Evolutionary conservation across 495 filamentous ascomycete genomes (phyloP), one percentile per base, ranked within the genome.

Genomic region (Hypoxylon crocopeplum): DNA sequence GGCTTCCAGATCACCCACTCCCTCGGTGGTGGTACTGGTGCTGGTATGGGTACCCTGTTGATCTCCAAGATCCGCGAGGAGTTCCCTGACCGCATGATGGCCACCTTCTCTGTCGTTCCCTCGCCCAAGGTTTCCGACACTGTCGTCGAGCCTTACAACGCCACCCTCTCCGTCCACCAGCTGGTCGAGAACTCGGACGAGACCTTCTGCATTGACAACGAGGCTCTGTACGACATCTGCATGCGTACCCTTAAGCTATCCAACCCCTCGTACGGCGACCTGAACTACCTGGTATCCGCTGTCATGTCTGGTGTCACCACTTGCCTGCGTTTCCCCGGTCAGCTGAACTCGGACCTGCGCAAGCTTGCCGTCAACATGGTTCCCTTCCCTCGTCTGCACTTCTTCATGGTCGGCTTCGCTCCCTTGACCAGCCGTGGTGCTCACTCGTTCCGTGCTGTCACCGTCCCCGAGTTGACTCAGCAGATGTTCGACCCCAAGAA

Each of bases 401-500:
- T 99, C 90, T 99, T 99, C 89, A 99, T 99, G 94, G 95, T 99
- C 75, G 94, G 94, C 75, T 99, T 99, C 78, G 93, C 94, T 76
- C 94, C 94, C 74, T 87, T 99, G 66, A 99, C 94, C 74, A 93
- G 90, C 84, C 92, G 94, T 77, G 92, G 93, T 71, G 86, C 93
- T 68, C 73, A 92, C 84, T 88, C 87, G 59, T 99, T 98, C 94
- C 95, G 94, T 74, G 92, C 95, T 61, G 88, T 99, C 76, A 90
- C 86, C 72, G 94, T 99, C 56, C 94, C 95, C 27, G 94, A 99
- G 84, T 85, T 99, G 77, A 99, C 94, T 72, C 94, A 99, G 84
- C 94, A 99, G 79, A 99, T 99, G 92, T 99, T 91, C 84, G 94
- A 99, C 83, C 94, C 94, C 71, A 99, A 99, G 90, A 99, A 99